phyloP scores from a whole-genome alignment of 805 yeast genomes.

The Candida morakotiae region DNA sequence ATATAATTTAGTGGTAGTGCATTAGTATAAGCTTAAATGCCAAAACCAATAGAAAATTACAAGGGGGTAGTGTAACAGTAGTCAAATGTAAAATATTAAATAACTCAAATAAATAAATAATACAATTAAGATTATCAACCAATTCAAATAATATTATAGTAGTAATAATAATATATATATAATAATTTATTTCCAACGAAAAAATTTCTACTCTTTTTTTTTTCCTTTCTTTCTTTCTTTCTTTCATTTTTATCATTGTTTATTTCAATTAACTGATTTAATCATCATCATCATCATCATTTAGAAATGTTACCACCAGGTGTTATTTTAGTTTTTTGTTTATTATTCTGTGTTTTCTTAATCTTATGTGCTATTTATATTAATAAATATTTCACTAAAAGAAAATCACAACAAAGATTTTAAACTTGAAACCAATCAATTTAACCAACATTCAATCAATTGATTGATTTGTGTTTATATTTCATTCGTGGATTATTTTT shows the following conservation, averaged over 20 bases:
- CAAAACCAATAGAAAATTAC: too few relatives aligned
- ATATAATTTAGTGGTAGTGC: too few relatives aligned
- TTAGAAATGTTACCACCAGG: slow-evolving; percentile 63
- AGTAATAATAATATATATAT: neutral
- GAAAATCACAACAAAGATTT: slow-evolving; percentile 40
- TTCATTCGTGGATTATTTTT: too few relatives aligned
- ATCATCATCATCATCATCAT: too few relatives aligned
- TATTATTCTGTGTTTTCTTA: slow-evolving; percentile 45
- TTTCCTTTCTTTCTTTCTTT: slow-evolving; percentile 6
- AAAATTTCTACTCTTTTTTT: neutral
- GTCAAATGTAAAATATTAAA: too few relatives aligned
- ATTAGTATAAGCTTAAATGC: too few relatives aligned
- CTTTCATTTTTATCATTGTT: slow-evolving; percentile 1
- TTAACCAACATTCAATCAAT: neutral
- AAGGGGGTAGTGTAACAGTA: too few relatives aligned
- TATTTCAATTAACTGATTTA: neutral
- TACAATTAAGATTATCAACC: too few relatives aligned
- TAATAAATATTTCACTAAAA: slow-evolving; percentile 40
- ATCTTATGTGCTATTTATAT: slow-evolving; percentile 34
- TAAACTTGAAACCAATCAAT: slow-evolving; percentile 13
- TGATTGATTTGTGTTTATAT: too few relatives aligned
- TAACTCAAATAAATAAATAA: too few relatives aligned
- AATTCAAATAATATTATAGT: too few relatives aligned
- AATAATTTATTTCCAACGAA: neutral
- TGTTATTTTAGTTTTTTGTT: slow-evolving; percentile 65